Evolutionary conservation across 345 rosid genomes (phyloP), one percentile per base, ranked within the genome.

Genomic region (Gossypium thurberi): DNA sequence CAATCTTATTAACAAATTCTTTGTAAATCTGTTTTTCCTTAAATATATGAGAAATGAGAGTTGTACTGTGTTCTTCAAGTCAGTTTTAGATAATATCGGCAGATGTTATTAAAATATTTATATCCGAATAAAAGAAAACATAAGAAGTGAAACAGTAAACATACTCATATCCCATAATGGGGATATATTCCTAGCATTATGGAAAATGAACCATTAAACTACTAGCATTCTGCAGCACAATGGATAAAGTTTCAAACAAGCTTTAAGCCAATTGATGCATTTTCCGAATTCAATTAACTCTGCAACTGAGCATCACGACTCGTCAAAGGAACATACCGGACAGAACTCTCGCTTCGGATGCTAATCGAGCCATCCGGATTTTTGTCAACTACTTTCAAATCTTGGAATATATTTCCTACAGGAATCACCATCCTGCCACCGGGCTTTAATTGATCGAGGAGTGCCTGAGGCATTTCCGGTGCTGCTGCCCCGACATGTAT

Each of bases 401-500:
- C 96, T 76, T 95, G 99, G 55, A 85, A 85, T 64, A 89, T 81
- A 4, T 90, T 85, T 53, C 98, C 99, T 6, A 92, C 94, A 0
- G 98, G 98, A 68, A 95, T 95, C 73, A 95, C 98, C 98, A 95
- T 88, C 75, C 96, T 80, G 17, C 98, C 98, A 37, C 99, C 98
- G 0, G 97, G 96, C 78, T 95, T 95, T 76, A 95, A 77, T 80
- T 95, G 99, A 77, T 92, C 90, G 46, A 95, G 69, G 14, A 95
- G 97, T 1, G 96, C 72, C 78, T 79, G 85, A 1, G 98, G 99
- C 15, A 95, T 86, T 75, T 95, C 93, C 0, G 90, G 76, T 37
- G 99, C 97, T 1, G 99, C 98, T n/a, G 99, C 99, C 47, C 99
- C 99, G 12, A 95, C 99, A 67, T 93, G 98, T 64, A 93, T 90